Percentiles rank a stretch among this genome's conserved stretches.
Evolutionary conservation across 768 basidiomycete genomes (phyloP).

Genomic region (Strobilomyces dryophilus): DNA sequence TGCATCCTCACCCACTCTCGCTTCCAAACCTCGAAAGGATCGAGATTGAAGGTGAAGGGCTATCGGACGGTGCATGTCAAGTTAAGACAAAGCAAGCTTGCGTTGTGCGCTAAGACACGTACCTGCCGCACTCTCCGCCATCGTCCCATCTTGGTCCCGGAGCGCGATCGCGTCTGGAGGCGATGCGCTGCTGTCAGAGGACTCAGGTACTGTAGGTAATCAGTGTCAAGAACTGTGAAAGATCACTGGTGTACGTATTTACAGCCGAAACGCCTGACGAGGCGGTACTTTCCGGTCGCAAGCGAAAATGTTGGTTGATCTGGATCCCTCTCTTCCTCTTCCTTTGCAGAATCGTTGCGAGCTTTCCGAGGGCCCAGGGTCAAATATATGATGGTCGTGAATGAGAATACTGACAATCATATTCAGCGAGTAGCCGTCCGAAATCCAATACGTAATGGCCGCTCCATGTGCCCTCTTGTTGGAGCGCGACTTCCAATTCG

Average conservation of each 20-base stretch:
- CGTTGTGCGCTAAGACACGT: slow-evolving; percentile 28
- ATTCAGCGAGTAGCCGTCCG: slow-evolving; percentile 46
- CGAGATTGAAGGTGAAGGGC: slow-evolving; percentile 67
- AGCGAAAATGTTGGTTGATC: slow-evolving; percentile 84
- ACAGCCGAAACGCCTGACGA: slow-evolving; percentile 64
- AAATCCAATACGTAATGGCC: slow-evolving; percentile 81
- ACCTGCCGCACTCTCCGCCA: slow-evolving; percentile 74
- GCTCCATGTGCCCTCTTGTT: slow-evolving; percentile 65
- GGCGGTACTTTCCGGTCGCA: slow-evolving; percentile 80
- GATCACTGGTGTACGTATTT: not conserved
- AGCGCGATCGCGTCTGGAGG: slow-evolving; percentile 46
- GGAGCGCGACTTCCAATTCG: slow-evolving; percentile 81
- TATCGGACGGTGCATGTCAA: slow-evolving; percentile 32
- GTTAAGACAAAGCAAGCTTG: not conserved
- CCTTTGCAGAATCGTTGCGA: slow-evolving; percentile 7
- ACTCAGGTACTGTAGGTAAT: slow-evolving; percentile 7
- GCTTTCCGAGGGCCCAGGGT: slow-evolving; percentile 4
- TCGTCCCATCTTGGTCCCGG: slow-evolving; percentile 59
- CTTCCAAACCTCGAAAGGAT: slow-evolving; percentile 79
- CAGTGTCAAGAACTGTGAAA: not conserved
- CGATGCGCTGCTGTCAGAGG: slow-evolving; percentile 15
- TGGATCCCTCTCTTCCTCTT: slow-evolving; percentile 45
- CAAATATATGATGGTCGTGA: not conserved
- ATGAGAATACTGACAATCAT: slow-evolving; percentile 14
- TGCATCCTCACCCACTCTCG: slow-evolving; percentile 68